A percentile compares a stretch with the other conserved stretches of the same genome.
phyloP scores from a whole-genome alignment of 2,329 filamentous ascomycete species.

The Colletotrichum sp. region DNA sequence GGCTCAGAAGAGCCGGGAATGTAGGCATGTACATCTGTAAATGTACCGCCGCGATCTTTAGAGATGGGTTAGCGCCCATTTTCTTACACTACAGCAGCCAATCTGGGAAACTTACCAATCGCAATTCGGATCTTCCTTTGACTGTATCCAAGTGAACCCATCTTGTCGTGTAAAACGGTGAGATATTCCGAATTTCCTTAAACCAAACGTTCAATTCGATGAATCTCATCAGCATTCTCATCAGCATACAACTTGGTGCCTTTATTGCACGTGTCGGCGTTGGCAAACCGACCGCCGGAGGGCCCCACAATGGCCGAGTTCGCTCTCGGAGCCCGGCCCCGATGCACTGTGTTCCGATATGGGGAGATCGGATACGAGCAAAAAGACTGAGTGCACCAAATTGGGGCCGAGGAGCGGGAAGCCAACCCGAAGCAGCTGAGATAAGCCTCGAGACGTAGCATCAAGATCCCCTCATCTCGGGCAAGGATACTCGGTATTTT shows the following conservation, averaged over 20 bases:
- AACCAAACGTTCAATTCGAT: not conserved
- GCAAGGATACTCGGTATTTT: not conserved
- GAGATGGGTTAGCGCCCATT: constrained; percentile 20
- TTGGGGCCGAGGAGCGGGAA: not conserved
- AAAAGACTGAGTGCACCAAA: not conserved
- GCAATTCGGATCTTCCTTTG: not conserved
- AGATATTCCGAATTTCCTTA: fast-evolving
- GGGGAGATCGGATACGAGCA: not conserved
- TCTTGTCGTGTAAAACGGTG: fast-evolving
- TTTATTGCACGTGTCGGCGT: not conserved
- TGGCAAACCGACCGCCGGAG: not conserved
- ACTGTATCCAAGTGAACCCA: not conserved
- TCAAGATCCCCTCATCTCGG: not conserved
- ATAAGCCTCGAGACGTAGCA: not conserved
- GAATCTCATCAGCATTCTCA: not conserved
- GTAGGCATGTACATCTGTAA: constrained; percentile 73
- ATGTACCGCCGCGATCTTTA: constrained; percentile 70
- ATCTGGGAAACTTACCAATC: not conserved
- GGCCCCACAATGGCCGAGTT: not conserved
- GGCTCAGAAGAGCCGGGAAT: constrained; percentile 68
- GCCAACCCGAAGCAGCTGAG: not conserved
- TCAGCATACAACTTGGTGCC: not conserved
- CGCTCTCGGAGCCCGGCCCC: not conserved
- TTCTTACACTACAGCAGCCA: not conserved
- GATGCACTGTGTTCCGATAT: not conserved